phyloP scores from a whole-genome alignment of 2,329 filamentous ascomycete species.

The Phyllosticta paracitricarpa region DNA sequence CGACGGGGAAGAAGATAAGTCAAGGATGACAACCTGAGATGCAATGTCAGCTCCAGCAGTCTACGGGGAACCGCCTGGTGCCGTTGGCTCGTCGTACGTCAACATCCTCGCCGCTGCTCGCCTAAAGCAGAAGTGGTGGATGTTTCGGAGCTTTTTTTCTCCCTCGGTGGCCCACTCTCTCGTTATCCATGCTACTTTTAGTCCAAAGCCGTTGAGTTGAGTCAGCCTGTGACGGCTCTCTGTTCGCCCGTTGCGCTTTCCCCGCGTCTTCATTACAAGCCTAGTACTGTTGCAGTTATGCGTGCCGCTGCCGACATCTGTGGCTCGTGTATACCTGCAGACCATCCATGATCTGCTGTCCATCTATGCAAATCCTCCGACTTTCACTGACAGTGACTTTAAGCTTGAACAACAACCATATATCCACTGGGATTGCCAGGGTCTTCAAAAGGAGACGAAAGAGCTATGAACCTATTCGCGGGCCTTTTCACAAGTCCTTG shows the following conservation, averaged over 20 bases:
- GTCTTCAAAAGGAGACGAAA: background rate
- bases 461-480: background rate
- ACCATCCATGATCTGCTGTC: background rate
- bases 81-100: background rate
- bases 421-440: background rate
- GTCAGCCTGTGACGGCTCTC: background rate
- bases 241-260: background rate
- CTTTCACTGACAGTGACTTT: background rate
- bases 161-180: background rate
- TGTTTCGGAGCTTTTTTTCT: background rate
- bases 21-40: background rate
- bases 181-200: background rate
- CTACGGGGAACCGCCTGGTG: background rate
- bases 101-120: background rate
- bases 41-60: background rate
- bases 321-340: background rate
- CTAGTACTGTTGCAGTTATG: background rate
- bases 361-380: background rate
- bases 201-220: background rate
- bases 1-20: background rate
- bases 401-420: background rate
- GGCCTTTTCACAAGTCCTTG: background rate
- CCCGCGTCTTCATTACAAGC: background rate
- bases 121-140: background rate
- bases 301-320: background rate